Percentiles rank a stretch among this genome's conserved stretches.
Evolutionary conservation across 2,329 filamentous ascomycete species (phyloP).

Genomic region (Coniella vitis): DNA sequence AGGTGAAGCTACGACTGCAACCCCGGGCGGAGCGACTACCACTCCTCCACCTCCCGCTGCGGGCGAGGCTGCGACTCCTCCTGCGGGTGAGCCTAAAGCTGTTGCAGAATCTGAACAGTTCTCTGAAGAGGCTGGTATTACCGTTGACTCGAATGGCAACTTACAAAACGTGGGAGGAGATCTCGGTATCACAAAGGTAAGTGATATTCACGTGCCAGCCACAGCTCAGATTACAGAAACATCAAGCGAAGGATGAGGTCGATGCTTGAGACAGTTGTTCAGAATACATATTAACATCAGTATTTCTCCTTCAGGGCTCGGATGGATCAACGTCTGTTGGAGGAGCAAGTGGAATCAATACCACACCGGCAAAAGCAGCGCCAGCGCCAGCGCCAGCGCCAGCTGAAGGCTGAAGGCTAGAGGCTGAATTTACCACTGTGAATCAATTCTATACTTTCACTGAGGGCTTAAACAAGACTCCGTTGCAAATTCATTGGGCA

Average conservation of each 20-base stretch:
- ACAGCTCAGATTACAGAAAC: neutral
- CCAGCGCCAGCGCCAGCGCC: too few relatives aligned
- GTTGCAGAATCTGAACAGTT: conserved; percentile 14
- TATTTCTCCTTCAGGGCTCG: neutral
- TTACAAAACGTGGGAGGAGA: conserved; percentile 13
- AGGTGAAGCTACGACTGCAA: neutral
- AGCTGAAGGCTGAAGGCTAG: too few relatives aligned
- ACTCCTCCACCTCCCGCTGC: neutral
- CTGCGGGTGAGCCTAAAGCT: conserved; percentile 6
- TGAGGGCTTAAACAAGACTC: too few relatives aligned
- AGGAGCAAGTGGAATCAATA: conserved; percentile 13
- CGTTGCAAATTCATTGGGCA: too few relatives aligned
- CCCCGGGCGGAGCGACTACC: neutral
- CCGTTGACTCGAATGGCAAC: conserved; percentile 8
- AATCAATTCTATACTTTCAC: too few relatives aligned
- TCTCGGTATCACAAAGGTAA: conserved; percentile 13
- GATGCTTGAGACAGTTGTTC: too few relatives aligned
- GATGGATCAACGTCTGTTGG: conserved; percentile 14
- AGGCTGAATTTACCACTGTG: too few relatives aligned
- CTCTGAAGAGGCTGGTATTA: conserved; percentile 14
- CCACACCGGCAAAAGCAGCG: neutral
- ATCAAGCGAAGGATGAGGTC: too few relatives aligned
- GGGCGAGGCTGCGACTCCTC: neutral
- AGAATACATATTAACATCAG: neutral
- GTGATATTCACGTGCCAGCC: neutral